Evolutionary conservation across 805 yeast species (phyloP), one percentile per base, ranked within the genome.

Genomic region (Saturnispora silvae): DNA sequence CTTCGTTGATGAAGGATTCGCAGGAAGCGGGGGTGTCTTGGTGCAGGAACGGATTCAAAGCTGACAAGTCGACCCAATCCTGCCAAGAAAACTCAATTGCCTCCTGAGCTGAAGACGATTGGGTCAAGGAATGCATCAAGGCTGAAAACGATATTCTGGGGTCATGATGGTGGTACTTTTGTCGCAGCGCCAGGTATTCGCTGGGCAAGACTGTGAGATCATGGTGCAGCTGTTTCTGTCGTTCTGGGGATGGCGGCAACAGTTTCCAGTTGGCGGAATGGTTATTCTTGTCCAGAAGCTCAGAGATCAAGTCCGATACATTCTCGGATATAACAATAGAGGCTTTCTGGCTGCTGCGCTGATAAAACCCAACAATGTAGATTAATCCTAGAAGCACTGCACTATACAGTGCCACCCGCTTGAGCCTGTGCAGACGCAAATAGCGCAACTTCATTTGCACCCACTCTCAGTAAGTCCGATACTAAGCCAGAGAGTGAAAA

Each of bases 31-130:
- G 46, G 23, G 45, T 52, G 9, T 43, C 33, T 9, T 41, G 28
- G 39, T 13, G 62, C 44, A 34, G 50, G 54, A 27, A 37, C 20
- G 40, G 40, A 41, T 70, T 65, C 32, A 72, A 49, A 11, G 48
- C 40, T 2, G 70, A 55, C 40, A 70, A 45, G 50, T 72, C 76
- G 6, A 65, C 62, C 77, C 77, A 72, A 44, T 72, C 77, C 9
- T 63, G 58, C 77, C 77, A 72, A 35, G 68, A 63, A 44, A 72
- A 72, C 5, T 61, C 61, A 3, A 37, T 20, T 15, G 20, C 34
- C 6, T 6, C 5, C 1, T 27, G n/a, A 6, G 14, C 19, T 1
- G 15, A 9, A n/a, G 9, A 14, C 6, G 10, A 6, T 25, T 25
- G 28, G 14, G 33, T 18, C 15, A 36, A 14, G 16, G 20, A 31